Base-by-base conservation (phyloP, 2,329 filamentous ascomycete genomes). In the Hyphodiscus sp. region DNA sequence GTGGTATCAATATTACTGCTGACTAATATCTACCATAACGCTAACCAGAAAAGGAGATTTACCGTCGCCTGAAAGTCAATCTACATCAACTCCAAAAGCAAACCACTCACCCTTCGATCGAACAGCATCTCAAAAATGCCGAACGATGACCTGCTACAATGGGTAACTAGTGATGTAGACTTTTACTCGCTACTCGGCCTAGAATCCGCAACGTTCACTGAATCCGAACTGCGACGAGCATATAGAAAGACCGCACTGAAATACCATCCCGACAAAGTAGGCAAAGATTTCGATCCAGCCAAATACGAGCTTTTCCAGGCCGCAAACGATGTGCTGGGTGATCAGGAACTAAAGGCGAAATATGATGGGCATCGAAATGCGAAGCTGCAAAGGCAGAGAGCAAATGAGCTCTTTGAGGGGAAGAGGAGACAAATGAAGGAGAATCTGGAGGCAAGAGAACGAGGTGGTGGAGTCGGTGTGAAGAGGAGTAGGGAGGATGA, bases 221-320 rank as follows among this genome's bases (percentile, higher is more conserved):
- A 55, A 41, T 63, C 65, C 7, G 65, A 66, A 55, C 56, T 67
- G 7, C 63, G 65, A 30, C 64, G 66, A 61, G 90, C 89, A 45
- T 96, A 92, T 76, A 83, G 90, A 55, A 88, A 89, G 64, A 85
- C 86, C 29, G 90, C 90, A 2, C 76, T 96, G n/a, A 90, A 89
- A 66, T 90, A 91, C 74, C 92, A 97, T 70, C 92, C 92, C 1
- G 92, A 97, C 77, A 96, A 96, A 73, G 85, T 91, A 52, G 81
- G 85, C 58, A 82, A 81, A 50, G 74, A 78, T 41, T 89, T 86
- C 63, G 89, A 94, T 61, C 78, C 89, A 45, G 84, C 85, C 52
- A 88, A 87, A 65, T 97, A 95, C 75, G 88, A 96, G 70, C 77
- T 87, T 1, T 83, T 95, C 54, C 87, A 91, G 66, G 87, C 87